Evolutionary conservation across 2,329 filamentous ascomycete species (phyloP), one percentile per base, ranked within the genome.

Genomic region (Capronia coronata): DNA sequence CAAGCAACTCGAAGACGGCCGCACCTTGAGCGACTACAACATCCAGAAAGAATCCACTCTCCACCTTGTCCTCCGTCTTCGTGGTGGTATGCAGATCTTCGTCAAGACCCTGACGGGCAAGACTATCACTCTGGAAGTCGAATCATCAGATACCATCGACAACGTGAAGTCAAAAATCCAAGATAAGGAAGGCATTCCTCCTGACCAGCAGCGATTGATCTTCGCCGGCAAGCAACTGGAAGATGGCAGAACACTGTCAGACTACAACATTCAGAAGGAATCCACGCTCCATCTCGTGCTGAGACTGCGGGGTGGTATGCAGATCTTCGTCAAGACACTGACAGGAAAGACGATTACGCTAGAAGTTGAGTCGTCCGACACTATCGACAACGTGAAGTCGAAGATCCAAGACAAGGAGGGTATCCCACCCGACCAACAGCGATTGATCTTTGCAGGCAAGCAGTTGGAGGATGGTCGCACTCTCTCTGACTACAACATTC

Each of bases 241-340:
- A 67, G 89, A 96, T 61, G 90, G 90, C 42, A 86, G 90, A 18
- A 96, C 90, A 0, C 76, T 96, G 0, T 85, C 81, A 43, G 91
- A 96, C 68, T 96, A 96, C 81, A 96, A 96, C 75, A 96, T 96
- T 40, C 91, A 97, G 70, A 91, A 91, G 74, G 87, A 91, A 65
- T 86, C 82, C 1, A 91, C 87, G 0, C 77, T 91, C 1, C 86
- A 91, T 67, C 67, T 91, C 48, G 86, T 91, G 40, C 82, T 91
- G 19, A 83, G 86, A 65, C 80, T 91, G 4, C 84, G 86, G 71
- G 85, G 85, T 76, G 85, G 85, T 70, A 87, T 86, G 83, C 78
- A 90, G 63, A 89, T 89, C 59, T 90, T 90, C 59, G 86, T 90
- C 65, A 90, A 88, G 77, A 88, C 84, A 0, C 72, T 91, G 1